Percentiles rank a stretch among this genome's conserved stretches.
These are phyloP conservation scores for Sclerospora graminicola DNA, from an alignment of 352 stramenopile species.

Conservation along the genomic window DNA sequence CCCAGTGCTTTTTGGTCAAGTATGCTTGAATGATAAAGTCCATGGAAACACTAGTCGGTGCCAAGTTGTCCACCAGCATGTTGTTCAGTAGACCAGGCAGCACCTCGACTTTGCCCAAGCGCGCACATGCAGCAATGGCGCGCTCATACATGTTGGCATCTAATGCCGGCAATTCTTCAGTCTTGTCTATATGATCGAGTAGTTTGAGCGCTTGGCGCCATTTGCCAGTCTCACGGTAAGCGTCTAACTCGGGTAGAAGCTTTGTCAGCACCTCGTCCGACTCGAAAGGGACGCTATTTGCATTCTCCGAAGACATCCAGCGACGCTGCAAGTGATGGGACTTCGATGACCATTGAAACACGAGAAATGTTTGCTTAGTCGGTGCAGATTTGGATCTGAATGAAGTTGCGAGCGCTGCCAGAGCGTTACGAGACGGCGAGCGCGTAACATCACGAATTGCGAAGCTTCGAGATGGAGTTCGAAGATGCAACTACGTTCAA, in stretches of 20 bases:
- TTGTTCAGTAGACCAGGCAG: constrained; percentile 63
- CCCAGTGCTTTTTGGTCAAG: constrained; percentile 55
- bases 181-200: constrained; percentile 56
- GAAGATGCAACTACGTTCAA: constrained; percentile 1
- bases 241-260: constrained; percentile 32
- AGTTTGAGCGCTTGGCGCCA: constrained; percentile 68
- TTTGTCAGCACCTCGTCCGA: constrained; percentile 13
- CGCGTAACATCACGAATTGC: constrained; percentile 18
- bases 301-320: constrained; percentile 14
- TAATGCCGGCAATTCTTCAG: constrained; percentile 33
- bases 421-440: constrained; percentile 27
- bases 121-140: constrained; percentile 64
- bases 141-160: constrained; percentile 72
- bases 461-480: neutral
- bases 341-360: constrained; percentile 1
- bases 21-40: constrained; percentile 79
- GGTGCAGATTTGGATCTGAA: constrained; percentile 11
- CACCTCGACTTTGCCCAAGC: constrained; percentile 74
- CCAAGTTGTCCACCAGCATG: constrained; percentile 61
- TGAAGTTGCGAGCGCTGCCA: constrained; percentile 23
- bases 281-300: constrained; percentile 4
- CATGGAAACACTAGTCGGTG: constrained; percentile 51
- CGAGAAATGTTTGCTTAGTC: constrained; percentile 7
- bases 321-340: constrained; percentile 3
- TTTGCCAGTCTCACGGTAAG: constrained; percentile 50